Percentiles rank a stretch among this genome's conserved stretches.
phyloP scores from a whole-genome alignment of 2,329 filamentous ascomycete species.

The Plenodomus biglobosus region DNA sequence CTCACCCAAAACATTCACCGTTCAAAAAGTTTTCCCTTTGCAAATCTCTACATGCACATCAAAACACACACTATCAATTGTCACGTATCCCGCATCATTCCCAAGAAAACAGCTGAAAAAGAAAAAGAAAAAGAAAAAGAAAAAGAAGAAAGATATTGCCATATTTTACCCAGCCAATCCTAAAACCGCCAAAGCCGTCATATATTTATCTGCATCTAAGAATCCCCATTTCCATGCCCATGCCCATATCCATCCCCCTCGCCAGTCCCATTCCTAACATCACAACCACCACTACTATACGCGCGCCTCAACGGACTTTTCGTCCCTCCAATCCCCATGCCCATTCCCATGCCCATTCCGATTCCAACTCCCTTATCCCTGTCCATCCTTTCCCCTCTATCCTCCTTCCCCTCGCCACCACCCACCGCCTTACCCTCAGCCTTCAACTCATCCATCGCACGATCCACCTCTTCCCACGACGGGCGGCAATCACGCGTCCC shows the following conservation, averaged over 20 bases:
- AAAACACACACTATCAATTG: too few species aligned
- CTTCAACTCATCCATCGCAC: conserved; percentile 36
- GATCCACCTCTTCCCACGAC: conserved; percentile 43
- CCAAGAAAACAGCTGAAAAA: too few species aligned
- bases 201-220: too few species aligned
- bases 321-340: conserved; percentile 12
- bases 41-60: too few species aligned
- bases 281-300: conserved; percentile 39
- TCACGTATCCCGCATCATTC: too few species aligned
- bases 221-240: too few species aligned
- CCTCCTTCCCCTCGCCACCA: neutral
- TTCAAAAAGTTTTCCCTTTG: too few species aligned
- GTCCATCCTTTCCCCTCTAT: neutral
- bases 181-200: too few species aligned
- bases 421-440: conserved; percentile 22
- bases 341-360: conserved; percentile 2
- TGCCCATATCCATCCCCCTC: neutral
- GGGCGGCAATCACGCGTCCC: conserved; percentile 44
- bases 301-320: conserved; percentile 35
- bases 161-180: too few species aligned
- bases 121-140: too few species aligned
- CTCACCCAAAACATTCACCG: too few species aligned
- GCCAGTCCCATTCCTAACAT: conserved; percentile 5
- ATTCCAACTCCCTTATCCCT: conserved; percentile 9
- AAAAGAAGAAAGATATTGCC: too few species aligned